A percentile compares a stretch with the other conserved stretches of the same genome.
phyloP scores from a whole-genome alignment of 2,329 filamentous ascomycete species.

The Didymella pomorum region DNA sequence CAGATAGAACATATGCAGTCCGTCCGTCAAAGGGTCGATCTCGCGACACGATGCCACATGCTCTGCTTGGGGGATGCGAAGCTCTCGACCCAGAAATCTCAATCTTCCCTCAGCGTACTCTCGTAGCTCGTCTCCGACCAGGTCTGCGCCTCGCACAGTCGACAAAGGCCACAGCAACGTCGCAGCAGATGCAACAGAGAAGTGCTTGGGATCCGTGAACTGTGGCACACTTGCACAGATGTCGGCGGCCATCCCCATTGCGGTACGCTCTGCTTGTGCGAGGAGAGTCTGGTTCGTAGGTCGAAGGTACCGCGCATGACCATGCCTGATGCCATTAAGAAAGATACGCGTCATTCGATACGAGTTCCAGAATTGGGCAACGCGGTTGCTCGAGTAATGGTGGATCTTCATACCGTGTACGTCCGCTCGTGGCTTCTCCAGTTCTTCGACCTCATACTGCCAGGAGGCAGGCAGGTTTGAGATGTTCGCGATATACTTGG shows the following conservation, averaged over 20 bases:
- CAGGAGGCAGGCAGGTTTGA: slow-evolving; percentile 7
- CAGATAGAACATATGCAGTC: slow-evolving; percentile 23
- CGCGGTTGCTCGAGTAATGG: slow-evolving; percentile 20
- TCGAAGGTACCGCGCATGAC: slow-evolving; percentile 1
- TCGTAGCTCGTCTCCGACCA: slow-evolving; percentile 8
- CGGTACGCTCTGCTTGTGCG: slow-evolving; percentile 1
- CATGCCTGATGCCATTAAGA: slow-evolving; percentile 24
- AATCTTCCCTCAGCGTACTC: slow-evolving; percentile 15
- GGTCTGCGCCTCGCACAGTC: slow-evolving; percentile 7
- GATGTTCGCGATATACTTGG: slow-evolving; percentile 7
- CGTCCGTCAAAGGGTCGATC: slow-evolving; percentile 20
- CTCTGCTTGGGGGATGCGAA: slow-evolving; percentile 23
- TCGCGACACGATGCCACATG: slow-evolving; percentile 10
- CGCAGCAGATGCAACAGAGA: slow-evolving; percentile 12
- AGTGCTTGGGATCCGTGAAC: slow-evolving; percentile 7
- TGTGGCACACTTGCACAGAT: slow-evolving; percentile 26
- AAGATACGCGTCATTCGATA: slow-evolving; percentile 30
- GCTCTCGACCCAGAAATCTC: slow-evolving; percentile 13
- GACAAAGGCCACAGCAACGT: slow-evolving; percentile 23
- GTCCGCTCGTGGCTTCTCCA: not conserved
- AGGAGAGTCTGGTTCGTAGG: not conserved
- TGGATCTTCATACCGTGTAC: slow-evolving; percentile 11
- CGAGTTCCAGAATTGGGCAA: slow-evolving; percentile 30
- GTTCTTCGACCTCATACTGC: slow-evolving; percentile 10
- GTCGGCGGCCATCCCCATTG: slow-evolving; percentile 15